phyloP scores from a whole-genome alignment of 2,329 filamentous ascomycete species.

The Hypoxylon sp. region DNA sequence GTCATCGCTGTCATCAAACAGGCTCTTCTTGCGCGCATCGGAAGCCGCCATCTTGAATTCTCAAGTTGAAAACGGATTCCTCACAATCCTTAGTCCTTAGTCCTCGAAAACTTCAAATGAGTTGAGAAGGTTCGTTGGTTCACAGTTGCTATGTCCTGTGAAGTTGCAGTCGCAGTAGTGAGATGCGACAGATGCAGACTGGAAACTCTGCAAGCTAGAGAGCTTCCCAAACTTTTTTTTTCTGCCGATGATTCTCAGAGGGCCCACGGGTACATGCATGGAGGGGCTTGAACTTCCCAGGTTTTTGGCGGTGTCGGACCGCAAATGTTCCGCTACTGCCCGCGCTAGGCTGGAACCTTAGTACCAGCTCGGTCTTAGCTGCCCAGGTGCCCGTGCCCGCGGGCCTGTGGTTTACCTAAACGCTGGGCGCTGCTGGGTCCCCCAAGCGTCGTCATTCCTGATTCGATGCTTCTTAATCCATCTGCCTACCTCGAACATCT shows the following conservation, averaged over 20 bases:
- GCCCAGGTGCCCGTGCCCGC: not conserved
- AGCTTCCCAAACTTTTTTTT: slow-evolving; percentile 37
- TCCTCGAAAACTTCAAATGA: not conserved
- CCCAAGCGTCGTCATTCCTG: slow-evolving; percentile 45
- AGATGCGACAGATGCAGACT: slow-evolving; percentile 11
- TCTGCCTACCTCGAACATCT: slow-evolving; percentile 38
- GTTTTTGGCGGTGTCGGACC: slow-evolving; percentile 47
- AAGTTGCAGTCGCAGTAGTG: not conserved
- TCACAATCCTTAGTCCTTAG: not conserved
- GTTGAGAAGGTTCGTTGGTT: not conserved
- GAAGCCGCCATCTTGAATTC: slow-evolving; percentile 50
- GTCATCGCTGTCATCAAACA: slow-evolving; percentile 70
- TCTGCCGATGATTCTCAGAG: slow-evolving; percentile 30
- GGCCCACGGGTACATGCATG: slow-evolving; percentile 4
- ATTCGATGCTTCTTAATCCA: slow-evolving; percentile 39
- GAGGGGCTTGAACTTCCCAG: slow-evolving; percentile 38
- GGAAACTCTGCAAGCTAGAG: slow-evolving; percentile 8
- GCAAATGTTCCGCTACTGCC: slow-evolving; percentile 41
- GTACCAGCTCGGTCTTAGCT: slow-evolving; percentile 27
- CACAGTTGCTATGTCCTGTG: not conserved
- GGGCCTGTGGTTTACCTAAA: not conserved
- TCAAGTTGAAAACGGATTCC: not conserved
- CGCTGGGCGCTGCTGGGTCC: slow-evolving; percentile 20
- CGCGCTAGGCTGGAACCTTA: no score
- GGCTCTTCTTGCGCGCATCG: slow-evolving; percentile 58